phyloP scores from a whole-genome alignment of 192 early-diverging fungal species.

The Piromyces sp. region DNA sequence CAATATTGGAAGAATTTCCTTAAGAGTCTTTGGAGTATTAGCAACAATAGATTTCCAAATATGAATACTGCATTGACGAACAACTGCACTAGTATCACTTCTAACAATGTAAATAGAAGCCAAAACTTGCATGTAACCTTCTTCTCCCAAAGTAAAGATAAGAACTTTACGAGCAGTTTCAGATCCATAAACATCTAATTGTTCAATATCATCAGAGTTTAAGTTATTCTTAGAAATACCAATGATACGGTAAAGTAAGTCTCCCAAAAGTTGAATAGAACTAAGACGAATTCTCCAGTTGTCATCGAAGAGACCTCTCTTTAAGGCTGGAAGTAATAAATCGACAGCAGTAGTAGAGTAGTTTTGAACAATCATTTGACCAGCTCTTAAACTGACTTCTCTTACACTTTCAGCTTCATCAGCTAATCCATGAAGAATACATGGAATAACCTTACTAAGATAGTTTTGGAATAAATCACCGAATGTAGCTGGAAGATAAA shows the following conservation, averaged over 20 bases:
- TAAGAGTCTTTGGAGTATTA: slow-evolving; percentile 92
- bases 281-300: slow-evolving; percentile 94
- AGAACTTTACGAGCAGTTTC: slow-evolving; percentile 54
- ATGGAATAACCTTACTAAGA: slow-evolving; percentile 68
- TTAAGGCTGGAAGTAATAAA: slow-evolving; percentile 75
- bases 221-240: slow-evolving; percentile 49
- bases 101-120: slow-evolving; percentile 85
- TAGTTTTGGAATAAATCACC: slow-evolving; percentile 83
- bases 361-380: slow-evolving; percentile 80
- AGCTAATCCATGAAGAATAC: slow-evolving; percentile 75
- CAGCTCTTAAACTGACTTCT: slow-evolving; percentile 77
- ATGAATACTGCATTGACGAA: slow-evolving; percentile 68
- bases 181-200: slow-evolving; percentile 31
- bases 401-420: slow-evolving; percentile 90
- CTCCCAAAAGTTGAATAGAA: slow-evolving; percentile 85
- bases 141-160: slow-evolving; percentile 61
- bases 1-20: slow-evolving; percentile 78
- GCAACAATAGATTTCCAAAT: slow-evolving; percentile 93
- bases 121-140: slow-evolving; percentile 68
- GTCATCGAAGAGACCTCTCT: slow-evolving; percentile 71
- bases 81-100: slow-evolving; percentile 42
- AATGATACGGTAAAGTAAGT: slow-evolving; percentile 79
- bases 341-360: slow-evolving; percentile 78
- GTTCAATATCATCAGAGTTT: slow-evolving; percentile 34
- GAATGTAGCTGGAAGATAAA: slow-evolving; percentile 90